phyloP scores from a whole-genome alignment of 2,329 filamentous ascomycete species.

The Ophiocordyceps robertsii region DNA sequence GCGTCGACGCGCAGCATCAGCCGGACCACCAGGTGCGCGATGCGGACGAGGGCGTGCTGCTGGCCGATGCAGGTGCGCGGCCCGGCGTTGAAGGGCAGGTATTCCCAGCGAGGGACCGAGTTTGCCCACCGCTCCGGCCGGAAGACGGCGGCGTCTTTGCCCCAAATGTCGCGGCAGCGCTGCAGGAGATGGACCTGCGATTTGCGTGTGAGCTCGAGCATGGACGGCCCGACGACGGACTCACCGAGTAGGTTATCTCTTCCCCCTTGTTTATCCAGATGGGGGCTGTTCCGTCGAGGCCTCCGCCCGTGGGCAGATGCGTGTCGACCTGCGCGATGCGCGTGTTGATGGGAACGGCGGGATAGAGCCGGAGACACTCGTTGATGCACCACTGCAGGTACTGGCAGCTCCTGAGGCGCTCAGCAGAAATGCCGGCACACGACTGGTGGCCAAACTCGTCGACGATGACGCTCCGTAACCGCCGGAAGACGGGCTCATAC shows the following conservation, averaged over 20 bases:
- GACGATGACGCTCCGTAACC: background rate
- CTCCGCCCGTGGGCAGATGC: conserved; percentile 57
- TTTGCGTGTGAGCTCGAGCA: background rate
- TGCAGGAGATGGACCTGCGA: conserved; percentile 42
- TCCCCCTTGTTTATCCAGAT: conserved; percentile 46
- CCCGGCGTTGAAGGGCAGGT: conserved; percentile 63
- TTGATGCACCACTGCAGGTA: conserved; percentile 81
- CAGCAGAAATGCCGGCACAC: conserved; percentile 38
- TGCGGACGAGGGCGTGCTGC: conserved; percentile 15
- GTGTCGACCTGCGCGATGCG: conserved; percentile 36
- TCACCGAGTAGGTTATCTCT: conserved; percentile 24
- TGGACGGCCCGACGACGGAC: background rate
- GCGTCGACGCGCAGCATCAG: conserved; percentile 9
- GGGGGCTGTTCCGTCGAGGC: conserved; percentile 44
- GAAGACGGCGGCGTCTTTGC: conserved; percentile 37
- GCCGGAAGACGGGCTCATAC: background rate
- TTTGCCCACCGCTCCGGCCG: conserved; percentile 51
- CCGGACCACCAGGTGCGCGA: conserved; percentile 9
- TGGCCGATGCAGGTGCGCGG: conserved; percentile 65
- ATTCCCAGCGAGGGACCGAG: conserved; percentile 38
- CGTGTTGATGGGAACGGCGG: conserved; percentile 66
- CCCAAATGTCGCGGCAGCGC: conserved; percentile 49
- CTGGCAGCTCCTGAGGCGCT: conserved; percentile 56
- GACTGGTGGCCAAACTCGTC: background rate
- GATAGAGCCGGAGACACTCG: conserved; percentile 66